Base-by-base conservation (phyloP, 257 asterid genomes). In the Lithospermum erythrorhizon region DNA sequence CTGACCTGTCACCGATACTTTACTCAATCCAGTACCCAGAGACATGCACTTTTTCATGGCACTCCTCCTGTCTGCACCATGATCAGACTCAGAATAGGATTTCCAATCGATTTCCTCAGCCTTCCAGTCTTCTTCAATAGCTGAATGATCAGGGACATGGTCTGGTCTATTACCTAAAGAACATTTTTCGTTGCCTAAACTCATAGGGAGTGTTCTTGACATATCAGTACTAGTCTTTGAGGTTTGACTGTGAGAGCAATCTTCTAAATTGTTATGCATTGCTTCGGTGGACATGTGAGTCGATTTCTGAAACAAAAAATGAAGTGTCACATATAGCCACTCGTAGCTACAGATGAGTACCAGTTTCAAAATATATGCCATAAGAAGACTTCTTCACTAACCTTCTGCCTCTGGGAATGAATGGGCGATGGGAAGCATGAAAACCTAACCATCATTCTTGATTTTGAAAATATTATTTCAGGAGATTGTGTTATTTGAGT, bases 371-470 rank as follows among this genome's bases (percentile, higher is more conserved):
- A 48, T 51, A 58, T 24, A 27, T 55, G n/a, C 61, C 54, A 63
- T 29, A 58, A 45, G 45, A 65, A 21, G 54, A 30, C 41, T 70
- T 60, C 35, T 49, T 55, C 61, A 72, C 94, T 66, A 66, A 89
- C 99, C 95, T 89, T 89, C 58, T 83, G 95, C 73, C 75, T 93
- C 70, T 68, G 82, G 67, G 81, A 68, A 69, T 71, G 83, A 61
- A 64, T 47, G 76, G 76, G 94, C 75, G 84, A 70, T 67, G 70
- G 84, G 77, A 91, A 91, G 93, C 98, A 91, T 30, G 98, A 87
- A 83, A 91, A 86, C 77, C 86, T 78, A 66, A 86, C 86, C 96
- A 93, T 86, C 81, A 67, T 78, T 66, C 53, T 54, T 73, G 68
- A 59, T 59, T 27, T 22, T 29, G 57, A 47, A 66, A 72, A 22